Base-by-base conservation (phyloP, 2,329 filamentous ascomycete genomes). In the Neonectria neomacrospora region DNA sequence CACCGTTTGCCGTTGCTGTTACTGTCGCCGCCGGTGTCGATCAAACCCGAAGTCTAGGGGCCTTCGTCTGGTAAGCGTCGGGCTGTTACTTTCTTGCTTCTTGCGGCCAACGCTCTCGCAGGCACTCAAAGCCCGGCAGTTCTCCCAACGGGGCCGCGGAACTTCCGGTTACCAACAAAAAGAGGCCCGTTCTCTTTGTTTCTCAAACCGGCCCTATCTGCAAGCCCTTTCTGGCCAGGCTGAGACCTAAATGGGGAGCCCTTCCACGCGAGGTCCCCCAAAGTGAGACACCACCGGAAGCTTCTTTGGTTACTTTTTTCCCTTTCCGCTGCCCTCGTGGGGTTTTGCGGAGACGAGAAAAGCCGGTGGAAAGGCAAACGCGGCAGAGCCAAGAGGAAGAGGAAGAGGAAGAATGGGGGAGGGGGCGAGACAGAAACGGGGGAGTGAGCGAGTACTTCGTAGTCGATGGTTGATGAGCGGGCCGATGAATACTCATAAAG, bases 241-340 rank as follows among this genome's bases (percentile, higher is more conserved):
- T 60, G 55, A 59, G 42, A 58, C 62, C 50, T 41, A 41, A 41
- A 18, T 47, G 48, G 45, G 53, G 59, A 53, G 50, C 55, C 8
- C 30, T 71, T 61, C 66, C 67, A 70, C 64, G 58, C 69, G 63
- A 67, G 65, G 51, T 41, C 42, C 60, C 62, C 39, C 48, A 58
- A 58, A 63, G 61, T 73, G 68, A 73, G 69, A 73, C 71, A 73
- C 60, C 42, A 58, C 68, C 61, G 67, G 63, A 64, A 66, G 61
- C 61, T 70, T 67, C 59, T 65, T 56, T 60, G 62, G 54, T 67
- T 73, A 64, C 66, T 72, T 71, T 70, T 71, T 64, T 30, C 63
- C 37, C 23, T 26, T 20, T 41, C 68, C 56, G 55, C 54, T 61
- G 59, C 61, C 65, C 64, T 70, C 71, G 71, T 72, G 62, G 68